Base-by-base conservation (phyloP, 2,329 filamentous ascomycete genomes). In the Pseudopyricularia cyperi region DNA sequence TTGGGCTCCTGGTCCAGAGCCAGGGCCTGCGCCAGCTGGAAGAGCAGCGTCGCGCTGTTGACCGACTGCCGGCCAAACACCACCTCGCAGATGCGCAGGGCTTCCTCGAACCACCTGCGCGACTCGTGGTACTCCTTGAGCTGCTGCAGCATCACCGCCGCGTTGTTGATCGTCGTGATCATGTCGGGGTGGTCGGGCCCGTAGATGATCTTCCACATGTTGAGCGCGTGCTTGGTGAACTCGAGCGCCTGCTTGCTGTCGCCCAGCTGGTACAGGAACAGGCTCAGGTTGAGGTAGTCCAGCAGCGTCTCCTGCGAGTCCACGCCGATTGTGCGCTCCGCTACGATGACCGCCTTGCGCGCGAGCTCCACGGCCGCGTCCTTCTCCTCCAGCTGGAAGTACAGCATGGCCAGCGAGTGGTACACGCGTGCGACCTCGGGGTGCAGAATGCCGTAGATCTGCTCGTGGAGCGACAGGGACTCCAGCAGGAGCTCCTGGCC, bases 91-190 rank as follows among this genome's bases (percentile, higher is more conserved):
- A 97, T 84, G 44, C 80, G 77, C 50, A 97, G 80, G 9, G 90
- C 94, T 57, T 89, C 85, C 68, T 97, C 93, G 64, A 98, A 98
- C 93, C 93, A 98, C 56, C 91, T 76, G 50, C 93, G 85, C 46
- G 91, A 97, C 69, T 95, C 89, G 61, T 91, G 85, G 72, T 95
- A 98, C 55, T 87, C 83, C 75, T 97, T 95, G 60, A 96, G 79
- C 52, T 89, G 84, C 69, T 98, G 93, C 54, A 98, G 81, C 93
- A 98, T 98, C 55, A 98, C 93, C 7, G 93, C 93, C 19, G 89
- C 91, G 63, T 98, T 98, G 78, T 97, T 98, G 69, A 97, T 85
- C 15, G 93, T 97, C 8, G 94, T 98, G 69, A 98, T 96, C 8
- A 89, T 95, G 70, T 98, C 93, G 3, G 93, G 93, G 69, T 98